phyloP scores from a whole-genome alignment of 1,284 basidiomycete species.

The Apiotrichum gracile region DNA sequence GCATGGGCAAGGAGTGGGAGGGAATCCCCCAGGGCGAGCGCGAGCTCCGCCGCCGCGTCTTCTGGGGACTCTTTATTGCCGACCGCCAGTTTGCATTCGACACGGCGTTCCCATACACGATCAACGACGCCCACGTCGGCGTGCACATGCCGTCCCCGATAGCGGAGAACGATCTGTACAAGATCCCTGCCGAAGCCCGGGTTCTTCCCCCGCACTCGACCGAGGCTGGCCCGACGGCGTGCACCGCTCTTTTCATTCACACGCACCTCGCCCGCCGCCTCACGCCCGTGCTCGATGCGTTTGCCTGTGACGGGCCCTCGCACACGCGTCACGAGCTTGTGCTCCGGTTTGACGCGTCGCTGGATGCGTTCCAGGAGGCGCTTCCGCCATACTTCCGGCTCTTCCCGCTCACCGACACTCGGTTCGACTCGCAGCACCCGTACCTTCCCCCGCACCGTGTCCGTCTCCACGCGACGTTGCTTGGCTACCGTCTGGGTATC shows the following conservation, averaged over 20 bases:
- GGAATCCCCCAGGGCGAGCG: constrained; percentile 37
- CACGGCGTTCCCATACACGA: constrained; percentile 41
- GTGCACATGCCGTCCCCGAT: constrained; percentile 39
- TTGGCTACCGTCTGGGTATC: constrained; percentile 33
- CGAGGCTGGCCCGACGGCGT: constrained; percentile 31
- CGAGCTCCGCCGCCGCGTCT: constrained; percentile 37
- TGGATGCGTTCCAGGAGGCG: constrained; percentile 38
- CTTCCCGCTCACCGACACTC: constrained; percentile 38
- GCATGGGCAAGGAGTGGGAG: constrained; percentile 42
- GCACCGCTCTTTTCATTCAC: constrained; percentile 38
- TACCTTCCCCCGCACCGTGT: constrained; percentile 39
- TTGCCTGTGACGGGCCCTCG: constrained; percentile 31
- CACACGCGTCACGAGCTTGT: constrained; percentile 34
- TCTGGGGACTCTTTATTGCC: constrained; percentile 40
- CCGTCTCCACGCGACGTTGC: constrained; percentile 31
- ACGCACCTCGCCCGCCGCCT: constrained; percentile 37
- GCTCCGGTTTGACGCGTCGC: constrained; percentile 33
- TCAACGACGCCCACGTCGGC: constrained; percentile 37
- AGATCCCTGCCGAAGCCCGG: constrained; percentile 23
- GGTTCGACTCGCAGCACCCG: constrained; percentile 29
- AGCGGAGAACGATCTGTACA: constrained; percentile 37
- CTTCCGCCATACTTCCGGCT: constrained; percentile 39
- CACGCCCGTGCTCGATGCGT: constrained; percentile 38
- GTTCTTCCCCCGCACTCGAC: constrained; percentile 31
- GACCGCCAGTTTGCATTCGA: constrained; percentile 39